Conservation (phyloP, 768 basidiomycete genomes). For the Suillus discolor region DNA sequence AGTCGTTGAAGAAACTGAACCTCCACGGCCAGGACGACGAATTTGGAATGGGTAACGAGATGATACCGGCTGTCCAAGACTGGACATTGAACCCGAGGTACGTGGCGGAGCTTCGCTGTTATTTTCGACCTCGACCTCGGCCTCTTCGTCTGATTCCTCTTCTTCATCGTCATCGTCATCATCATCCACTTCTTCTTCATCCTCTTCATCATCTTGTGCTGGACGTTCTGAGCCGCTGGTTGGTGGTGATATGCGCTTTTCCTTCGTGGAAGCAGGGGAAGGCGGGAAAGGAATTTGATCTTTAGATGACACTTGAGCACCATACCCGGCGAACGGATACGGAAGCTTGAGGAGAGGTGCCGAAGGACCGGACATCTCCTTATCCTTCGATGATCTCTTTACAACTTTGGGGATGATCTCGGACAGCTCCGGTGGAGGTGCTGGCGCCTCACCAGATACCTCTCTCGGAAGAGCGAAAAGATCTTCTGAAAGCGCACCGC, state of each 20-base stretch:
- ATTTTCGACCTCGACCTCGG: conserved; percentile 38
- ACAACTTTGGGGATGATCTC: conserved; percentile 49
- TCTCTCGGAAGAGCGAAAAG: conserved; percentile 60
- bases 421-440: conserved; percentile 33
- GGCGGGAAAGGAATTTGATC: conserved; percentile 81
- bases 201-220: conserved; percentile 29
- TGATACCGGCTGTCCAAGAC: conserved; percentile 74
- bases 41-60: conserved; percentile 74
- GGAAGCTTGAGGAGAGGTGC: conserved; percentile 55
- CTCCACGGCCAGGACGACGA: conserved; percentile 50
- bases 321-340: conserved; percentile 71
- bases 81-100: conserved; percentile 83
- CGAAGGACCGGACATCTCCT: conserved; percentile 38
- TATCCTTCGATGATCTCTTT: conserved; percentile 51
- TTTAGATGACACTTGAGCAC: conserved; percentile 61
- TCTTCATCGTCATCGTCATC: conserved; percentile 34
- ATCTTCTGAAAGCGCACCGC: conserved; percentile 63
- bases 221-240: conserved; percentile 32
- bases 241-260: conserved; percentile 34
- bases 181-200: conserved; percentile 28
- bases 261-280: conserved; percentile 48
- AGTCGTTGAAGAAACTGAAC: conserved; percentile 41
- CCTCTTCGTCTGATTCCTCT: conserved; percentile 48
- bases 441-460: conserved; percentile 25
- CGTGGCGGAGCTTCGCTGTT: conserved; percentile 60